Evolutionary conservation across 352 stramenopile species (phyloP), one percentile per base, ranked within the genome.

Genomic region (Globisporangium abappressorium): DNA sequence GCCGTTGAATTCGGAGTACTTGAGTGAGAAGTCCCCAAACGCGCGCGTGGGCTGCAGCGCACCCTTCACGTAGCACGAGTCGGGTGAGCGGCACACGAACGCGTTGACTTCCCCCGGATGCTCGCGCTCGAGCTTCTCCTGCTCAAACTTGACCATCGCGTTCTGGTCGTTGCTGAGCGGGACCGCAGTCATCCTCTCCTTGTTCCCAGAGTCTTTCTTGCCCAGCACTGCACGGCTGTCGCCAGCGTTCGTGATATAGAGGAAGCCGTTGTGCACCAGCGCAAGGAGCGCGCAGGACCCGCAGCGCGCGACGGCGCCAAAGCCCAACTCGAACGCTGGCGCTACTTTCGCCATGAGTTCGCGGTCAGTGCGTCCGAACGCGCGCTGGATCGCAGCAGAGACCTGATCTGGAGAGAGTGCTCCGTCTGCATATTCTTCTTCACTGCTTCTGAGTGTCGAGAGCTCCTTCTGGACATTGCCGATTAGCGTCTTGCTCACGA

Each of bases 1-100:
- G 3, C 85, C 89, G 41, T 98, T 98, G 70, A 98, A 98, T 73
- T 97, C 92, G 1, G 90, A 81, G 68, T 97, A 93, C 77, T 98
- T 98, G 49, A 98, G 79, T 26, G 95, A 92, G 63, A 97, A 96
- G 72, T 98, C 93, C 0, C 92, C 93, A 12, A 98, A 83, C 6
- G 88, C 81, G 22, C 93, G 86, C n/a, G 93, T 98, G 7, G 90
- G 88, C 66, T 96, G 90, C 43, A 98, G 70, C 5, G 87, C 84
- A 15, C 93, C 85, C 70, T 98, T 98, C 64, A 98, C 92, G 70
- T 98, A 98, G 79, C 93, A 98, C 56, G 87, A 90, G 51, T 94
- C 81, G 11, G 89, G 86, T 28, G 89, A 85, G 55, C 93, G 94
- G 65, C 93, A 98, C 14, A 85, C 80, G 66, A 97, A 93, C 5